These are phyloP conservation scores for Picea mariana DNA, from an alignment of 83 land plant species.

Conservation along the genomic window DNA sequence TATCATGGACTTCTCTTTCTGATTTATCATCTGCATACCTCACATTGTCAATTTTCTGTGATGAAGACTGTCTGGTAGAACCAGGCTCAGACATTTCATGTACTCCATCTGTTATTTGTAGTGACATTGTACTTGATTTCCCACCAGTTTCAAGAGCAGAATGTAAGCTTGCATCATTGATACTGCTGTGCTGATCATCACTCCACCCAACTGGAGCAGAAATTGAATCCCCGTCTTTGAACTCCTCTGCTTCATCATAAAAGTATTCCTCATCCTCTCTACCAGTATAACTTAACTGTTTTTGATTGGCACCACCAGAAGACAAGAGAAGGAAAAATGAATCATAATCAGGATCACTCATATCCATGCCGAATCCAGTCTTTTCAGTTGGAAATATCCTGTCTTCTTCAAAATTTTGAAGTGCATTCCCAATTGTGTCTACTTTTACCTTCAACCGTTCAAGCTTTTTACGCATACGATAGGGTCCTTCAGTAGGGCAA, in stretches of 20 bases:
- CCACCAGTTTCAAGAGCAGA: constrained; percentile 61
- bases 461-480: constrained; percentile 97
- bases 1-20: constrained; percentile 75
- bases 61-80: constrained; percentile 23
- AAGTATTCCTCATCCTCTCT: constrained; percentile 54
- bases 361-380: constrained; percentile 40
- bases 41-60: constrained; percentile 44
- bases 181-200: constrained; percentile 72
- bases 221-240: constrained; percentile 51
- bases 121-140: constrained; percentile 58
- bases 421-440: constrained; percentile 53
- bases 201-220: constrained; percentile 61
- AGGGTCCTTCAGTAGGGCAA: constrained; percentile 98
- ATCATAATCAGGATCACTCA: constrained; percentile 58
- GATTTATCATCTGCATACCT: constrained; percentile 42
- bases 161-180: constrained; percentile 64
- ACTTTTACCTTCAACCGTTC: constrained; percentile 73
- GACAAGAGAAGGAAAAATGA: constrained; percentile 56
- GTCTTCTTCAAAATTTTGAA: constrained; percentile 40
- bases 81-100: constrained; percentile 53
- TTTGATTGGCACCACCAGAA: constrained; percentile 42
- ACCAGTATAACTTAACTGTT: constrained; percentile 22
- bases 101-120: constrained; percentile 54
- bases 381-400: constrained; percentile 30
- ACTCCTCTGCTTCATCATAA: constrained; percentile 63